Evolutionary conservation across 2,329 filamentous ascomycete genomes (phyloP).

Genomic region (Keithomyces neogunnii): DNA sequence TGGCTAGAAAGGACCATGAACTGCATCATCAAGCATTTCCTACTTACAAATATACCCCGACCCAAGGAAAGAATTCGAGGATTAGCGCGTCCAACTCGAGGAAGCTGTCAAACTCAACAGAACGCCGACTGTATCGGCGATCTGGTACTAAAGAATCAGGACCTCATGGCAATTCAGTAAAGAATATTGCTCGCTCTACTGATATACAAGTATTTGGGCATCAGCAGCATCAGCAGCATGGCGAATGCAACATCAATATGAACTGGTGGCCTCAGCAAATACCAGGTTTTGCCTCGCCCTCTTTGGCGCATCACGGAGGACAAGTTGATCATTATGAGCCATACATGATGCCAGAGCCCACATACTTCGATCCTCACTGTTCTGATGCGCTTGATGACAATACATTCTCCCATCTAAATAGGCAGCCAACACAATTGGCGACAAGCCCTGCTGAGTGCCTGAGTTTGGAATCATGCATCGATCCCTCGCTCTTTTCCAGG

Average conservation of each 20-base stretch:
- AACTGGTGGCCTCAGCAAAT: slow-evolving; percentile 2
- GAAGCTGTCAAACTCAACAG: slow-evolving; percentile 1
- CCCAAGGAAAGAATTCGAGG: slow-evolving; percentile 46
- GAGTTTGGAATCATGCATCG: slow-evolving; percentile 4
- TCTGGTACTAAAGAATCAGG: not conserved
- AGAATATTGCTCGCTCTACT: not conserved
- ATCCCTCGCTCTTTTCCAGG: slow-evolving; percentile 5
- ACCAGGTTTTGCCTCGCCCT: not conserved
- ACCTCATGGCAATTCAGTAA: not conserved
- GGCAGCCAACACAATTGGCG: not conserved
- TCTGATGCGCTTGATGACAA: not conserved
- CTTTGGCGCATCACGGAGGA: not conserved
- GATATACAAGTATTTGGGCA: not conserved
- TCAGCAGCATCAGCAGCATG: not conserved
- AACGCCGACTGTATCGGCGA: slow-evolving; percentile 37
- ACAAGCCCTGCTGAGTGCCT: not conserved
- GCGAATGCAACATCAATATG: not conserved
- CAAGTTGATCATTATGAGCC: not conserved
- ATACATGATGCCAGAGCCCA: not conserved
- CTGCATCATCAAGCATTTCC: slow-evolving; percentile 84
- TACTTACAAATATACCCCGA: slow-evolving; percentile 87
- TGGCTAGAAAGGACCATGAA: slow-evolving; percentile 70
- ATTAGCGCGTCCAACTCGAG: slow-evolving; percentile 1
- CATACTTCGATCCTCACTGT: not conserved
- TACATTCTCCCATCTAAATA: not conserved